Evolutionary conservation across 208 protist genomes (phyloP).

Genomic region (Wallacemonas rigidus): DNA sequence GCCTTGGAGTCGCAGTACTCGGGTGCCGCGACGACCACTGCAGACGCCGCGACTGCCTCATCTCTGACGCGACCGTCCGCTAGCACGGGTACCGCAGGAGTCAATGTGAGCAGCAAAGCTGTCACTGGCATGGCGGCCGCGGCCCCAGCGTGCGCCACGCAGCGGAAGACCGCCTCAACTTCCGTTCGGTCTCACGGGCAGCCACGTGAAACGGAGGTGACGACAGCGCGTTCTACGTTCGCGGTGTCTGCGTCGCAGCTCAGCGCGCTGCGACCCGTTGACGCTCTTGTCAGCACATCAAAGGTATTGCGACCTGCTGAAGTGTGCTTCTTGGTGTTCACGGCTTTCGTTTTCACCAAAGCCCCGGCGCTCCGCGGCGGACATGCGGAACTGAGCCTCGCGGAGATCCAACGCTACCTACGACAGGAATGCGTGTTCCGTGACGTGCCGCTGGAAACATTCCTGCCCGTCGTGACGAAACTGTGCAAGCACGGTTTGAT

Average conservation of each 20-base stretch:
- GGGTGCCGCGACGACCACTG: not conserved
- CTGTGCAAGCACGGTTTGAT: constrained; percentile 37
- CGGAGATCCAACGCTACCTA: constrained; percentile 60
- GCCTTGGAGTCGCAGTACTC: not conserved
- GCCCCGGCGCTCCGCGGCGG: constrained; percentile 38
- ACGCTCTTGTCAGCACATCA: not conserved
- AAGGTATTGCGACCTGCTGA: constrained; percentile 21
- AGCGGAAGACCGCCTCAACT: not conserved
- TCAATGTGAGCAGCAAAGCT: too few relatives aligned
- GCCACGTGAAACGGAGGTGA: not conserved
- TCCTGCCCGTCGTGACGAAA: constrained; percentile 29
- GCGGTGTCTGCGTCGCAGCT: constrained; percentile 8
- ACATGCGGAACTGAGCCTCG: constrained; percentile 39
- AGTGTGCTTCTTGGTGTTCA: constrained; percentile 56
- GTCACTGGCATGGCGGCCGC: not conserved
- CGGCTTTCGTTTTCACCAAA: constrained; percentile 52
- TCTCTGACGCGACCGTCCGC: not conserved
- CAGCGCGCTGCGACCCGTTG: not conserved
- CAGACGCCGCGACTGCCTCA: not conserved
- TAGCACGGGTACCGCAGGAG: not conserved
- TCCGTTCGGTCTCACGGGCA: not conserved
- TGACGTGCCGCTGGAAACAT: constrained; percentile 36
- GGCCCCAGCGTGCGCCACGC: too few relatives aligned
- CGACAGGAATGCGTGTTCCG: constrained; percentile 42
- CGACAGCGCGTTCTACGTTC: not conserved